Conservation (phyloP, 257 asterid genomes). For the Henckelia pumila region DNA sequence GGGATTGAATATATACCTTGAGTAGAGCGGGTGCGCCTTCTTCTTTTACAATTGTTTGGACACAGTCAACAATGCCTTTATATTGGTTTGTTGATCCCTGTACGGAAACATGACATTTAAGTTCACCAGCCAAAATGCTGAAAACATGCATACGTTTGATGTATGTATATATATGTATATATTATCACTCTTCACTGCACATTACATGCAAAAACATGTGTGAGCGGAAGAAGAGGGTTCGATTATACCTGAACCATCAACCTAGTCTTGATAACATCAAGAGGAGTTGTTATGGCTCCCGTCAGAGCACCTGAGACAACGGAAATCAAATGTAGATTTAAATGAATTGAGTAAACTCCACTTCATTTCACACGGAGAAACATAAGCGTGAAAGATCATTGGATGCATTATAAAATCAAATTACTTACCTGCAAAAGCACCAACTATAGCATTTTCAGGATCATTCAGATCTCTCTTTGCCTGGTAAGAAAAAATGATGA, state of each 20-base stretch:
- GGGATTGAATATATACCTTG: constrained; percentile 46
- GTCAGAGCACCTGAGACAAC: constrained; percentile 76
- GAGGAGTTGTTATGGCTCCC: constrained; percentile 96
- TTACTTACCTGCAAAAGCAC: constrained; percentile 98
- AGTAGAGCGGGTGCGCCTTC: constrained; percentile 81
- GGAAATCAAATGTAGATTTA: not conserved
- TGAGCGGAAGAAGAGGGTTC: constrained; percentile 2
- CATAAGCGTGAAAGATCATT: constrained; percentile 8
- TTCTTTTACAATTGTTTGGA: constrained; percentile 76
- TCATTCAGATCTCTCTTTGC: constrained; percentile 89
- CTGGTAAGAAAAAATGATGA: constrained; percentile 39
- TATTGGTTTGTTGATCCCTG: constrained; percentile 90
- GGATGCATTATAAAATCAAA: constrained; percentile 17
- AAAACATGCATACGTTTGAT: constrained; percentile 7
- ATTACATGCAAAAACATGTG: not conserved
- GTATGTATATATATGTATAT: not conserved
- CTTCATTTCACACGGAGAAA: no score
- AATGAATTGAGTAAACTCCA: not conserved
- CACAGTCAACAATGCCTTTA: constrained; percentile 73
- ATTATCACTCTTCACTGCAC: not conserved
- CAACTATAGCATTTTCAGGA: constrained; percentile 87
- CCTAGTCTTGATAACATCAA: constrained; percentile 96
- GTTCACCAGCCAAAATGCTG: constrained; percentile 13
- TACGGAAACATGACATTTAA: constrained; percentile 26
- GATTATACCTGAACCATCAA: constrained; percentile 84